phyloP scores from a whole-genome alignment of 1,139 yeast species.

The Nakaseomyces sp. region DNA sequence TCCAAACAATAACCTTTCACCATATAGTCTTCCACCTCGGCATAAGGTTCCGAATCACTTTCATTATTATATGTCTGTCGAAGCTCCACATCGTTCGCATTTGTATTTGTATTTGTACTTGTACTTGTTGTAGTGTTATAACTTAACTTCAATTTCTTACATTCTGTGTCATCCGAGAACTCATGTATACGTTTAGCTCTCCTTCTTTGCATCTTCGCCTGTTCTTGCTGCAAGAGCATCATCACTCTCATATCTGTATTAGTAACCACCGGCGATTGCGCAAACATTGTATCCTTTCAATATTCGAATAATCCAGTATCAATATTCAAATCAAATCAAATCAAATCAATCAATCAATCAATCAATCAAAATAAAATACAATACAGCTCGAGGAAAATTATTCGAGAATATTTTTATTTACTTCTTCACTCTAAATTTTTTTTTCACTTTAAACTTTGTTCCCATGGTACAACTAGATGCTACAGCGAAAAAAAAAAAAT shows the following conservation, averaged over 20 bases:
- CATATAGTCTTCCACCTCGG: conserved; percentile 3
- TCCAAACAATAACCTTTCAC: conserved; percentile 4
- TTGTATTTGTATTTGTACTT: too few relatives aligned
- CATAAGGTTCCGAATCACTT: conserved; percentile 1
- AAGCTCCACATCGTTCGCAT: background rate
- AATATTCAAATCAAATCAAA: too few relatives aligned
- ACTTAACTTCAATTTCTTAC: background rate
- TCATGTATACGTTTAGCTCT: conserved; percentile 1
- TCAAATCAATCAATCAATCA: too few relatives aligned
- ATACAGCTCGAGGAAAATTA: too few relatives aligned
- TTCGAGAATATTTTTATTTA: too few relatives aligned
- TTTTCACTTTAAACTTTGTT: too few relatives aligned
- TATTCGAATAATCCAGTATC: too few relatives aligned
- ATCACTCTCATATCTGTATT: background rate
- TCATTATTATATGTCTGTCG: background rate
- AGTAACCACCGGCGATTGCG: conserved; percentile 2
- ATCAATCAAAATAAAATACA: too few relatives aligned
- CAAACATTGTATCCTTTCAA: background rate
- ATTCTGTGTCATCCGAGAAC: background rate
- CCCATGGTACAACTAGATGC: too few relatives aligned
- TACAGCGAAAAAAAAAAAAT: too few relatives aligned
- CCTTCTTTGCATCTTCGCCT: conserved; percentile 2
- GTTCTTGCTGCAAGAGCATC: conserved; percentile 4
- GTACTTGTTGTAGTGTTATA: background rate
- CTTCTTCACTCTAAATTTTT: too few relatives aligned